phyloP scores from a whole-genome alignment of 2,329 filamentous ascomycete species.

The Calonectria crousiana region DNA sequence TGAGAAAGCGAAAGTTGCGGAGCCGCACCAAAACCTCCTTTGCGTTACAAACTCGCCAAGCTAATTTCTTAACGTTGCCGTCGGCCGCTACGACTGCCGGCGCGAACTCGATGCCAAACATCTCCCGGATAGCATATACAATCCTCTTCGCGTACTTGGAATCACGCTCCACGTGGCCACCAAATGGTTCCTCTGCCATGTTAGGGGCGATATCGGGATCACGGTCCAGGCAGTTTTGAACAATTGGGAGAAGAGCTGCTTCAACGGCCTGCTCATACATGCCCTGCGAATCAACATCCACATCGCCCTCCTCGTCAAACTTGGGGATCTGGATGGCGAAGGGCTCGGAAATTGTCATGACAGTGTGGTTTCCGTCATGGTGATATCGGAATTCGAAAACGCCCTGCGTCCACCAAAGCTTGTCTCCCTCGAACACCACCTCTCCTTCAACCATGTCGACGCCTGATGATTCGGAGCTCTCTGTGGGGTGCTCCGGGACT shows the following conservation, averaged over 20 bases:
- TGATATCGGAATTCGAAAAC: constrained; percentile 98
- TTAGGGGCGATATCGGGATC: constrained; percentile 91
- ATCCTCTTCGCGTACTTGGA: constrained; percentile 90
- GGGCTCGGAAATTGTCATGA: constrained; percentile 92
- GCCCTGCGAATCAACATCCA: constrained; percentile 69
- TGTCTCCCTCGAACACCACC: constrained; percentile 90
- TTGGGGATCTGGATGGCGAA: constrained; percentile 90
- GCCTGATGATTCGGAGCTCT: constrained; percentile 63
- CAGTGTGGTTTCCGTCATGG: constrained; percentile 90
- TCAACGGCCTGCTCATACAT: constrained; percentile 79
- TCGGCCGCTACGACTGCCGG: constrained; percentile 93
- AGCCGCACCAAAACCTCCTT: constrained; percentile 89
- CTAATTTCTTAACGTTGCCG: constrained; percentile 88
- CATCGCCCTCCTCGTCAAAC: constrained; percentile 83
- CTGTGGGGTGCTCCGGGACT: constrained; percentile 72
- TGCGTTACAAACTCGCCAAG: constrained; percentile 95
- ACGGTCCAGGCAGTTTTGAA: constrained; percentile 92
- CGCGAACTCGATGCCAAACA: constrained; percentile 97
- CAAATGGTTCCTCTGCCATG: constrained; percentile 84
- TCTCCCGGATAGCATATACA: constrained; percentile 93
- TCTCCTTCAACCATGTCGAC: constrained; percentile 79
- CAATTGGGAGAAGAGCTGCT: constrained; percentile 80
- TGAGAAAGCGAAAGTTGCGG: not conserved
- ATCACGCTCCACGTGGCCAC: constrained; percentile 85
- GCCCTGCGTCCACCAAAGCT: constrained; percentile 96